Percentiles rank a stretch among this genome's conserved stretches.
Evolutionary conservation across 257 asterid genomes (phyloP).

Genomic region (Leptodermis oblonga): DNA sequence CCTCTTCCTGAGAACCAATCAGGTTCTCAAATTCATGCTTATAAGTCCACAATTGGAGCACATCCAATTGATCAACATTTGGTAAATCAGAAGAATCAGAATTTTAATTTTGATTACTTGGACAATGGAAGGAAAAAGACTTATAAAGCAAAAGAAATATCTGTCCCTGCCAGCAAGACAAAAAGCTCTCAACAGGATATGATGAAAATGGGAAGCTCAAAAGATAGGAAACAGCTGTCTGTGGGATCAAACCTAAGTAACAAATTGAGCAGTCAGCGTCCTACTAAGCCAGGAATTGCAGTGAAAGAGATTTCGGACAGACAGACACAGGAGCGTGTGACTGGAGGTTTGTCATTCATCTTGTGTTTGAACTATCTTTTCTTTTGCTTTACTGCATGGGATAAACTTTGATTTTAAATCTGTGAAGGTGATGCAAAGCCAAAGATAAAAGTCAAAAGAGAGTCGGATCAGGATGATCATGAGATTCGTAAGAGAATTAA

Average conservation of each 20-base stretch:
- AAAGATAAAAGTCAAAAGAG: constrained; percentile 51
- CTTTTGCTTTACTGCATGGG: constrained; percentile 20
- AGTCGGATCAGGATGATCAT: constrained; percentile 35
- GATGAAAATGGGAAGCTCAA: constrained; percentile 37
- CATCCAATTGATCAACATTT: constrained; percentile 30
- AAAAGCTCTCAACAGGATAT: constrained; percentile 34
- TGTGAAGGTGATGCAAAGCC: constrained; percentile 54
- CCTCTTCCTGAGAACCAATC: constrained; percentile 48
- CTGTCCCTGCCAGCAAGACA: constrained; percentile 25
- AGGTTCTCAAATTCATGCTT: constrained; percentile 35
- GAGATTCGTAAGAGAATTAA: constrained; percentile 41
- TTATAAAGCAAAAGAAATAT: constrained; percentile 45
- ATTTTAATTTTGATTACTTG: constrained; percentile 23
- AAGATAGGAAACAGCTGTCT: constrained; percentile 43
- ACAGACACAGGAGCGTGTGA: constrained; percentile 42
- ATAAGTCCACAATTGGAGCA: constrained; percentile 34
- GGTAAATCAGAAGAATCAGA: constrained; percentile 25
- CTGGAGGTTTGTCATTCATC: constrained; percentile 46
- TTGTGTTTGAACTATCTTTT: constrained; percentile 14
- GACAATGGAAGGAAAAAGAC: constrained; percentile 43
- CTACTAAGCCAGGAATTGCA: constrained; percentile 28
- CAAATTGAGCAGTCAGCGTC: constrained; percentile 32
- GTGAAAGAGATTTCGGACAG: constrained; percentile 31
- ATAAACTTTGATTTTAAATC: constrained; percentile 25
- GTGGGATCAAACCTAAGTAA: constrained; percentile 33